A percentile compares a stretch with the other conserved stretches of the same genome.
Evolutionary conservation across 1,284 basidiomycete species (phyloP).

Genomic region (Omphalotus olearius): DNA sequence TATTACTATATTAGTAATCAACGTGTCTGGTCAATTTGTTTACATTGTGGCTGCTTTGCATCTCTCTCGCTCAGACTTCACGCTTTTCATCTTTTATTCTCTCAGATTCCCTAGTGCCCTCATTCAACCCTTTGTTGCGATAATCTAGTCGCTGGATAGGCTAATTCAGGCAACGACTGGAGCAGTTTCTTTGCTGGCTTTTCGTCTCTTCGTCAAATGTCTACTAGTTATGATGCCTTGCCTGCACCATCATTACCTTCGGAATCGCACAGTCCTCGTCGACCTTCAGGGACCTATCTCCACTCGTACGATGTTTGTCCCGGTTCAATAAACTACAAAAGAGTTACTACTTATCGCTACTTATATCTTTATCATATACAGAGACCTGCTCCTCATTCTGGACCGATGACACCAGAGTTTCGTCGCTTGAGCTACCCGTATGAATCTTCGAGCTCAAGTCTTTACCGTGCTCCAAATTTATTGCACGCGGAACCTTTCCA

Average conservation of each 20-base stretch:
- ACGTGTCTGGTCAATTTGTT: neutral
- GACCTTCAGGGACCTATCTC: constrained; percentile 4
- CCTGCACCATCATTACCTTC: constrained; percentile 7
- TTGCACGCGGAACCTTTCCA: constrained; percentile 6
- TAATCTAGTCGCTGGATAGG: too few species aligned
- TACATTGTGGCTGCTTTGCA: neutral
- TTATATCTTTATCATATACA: neutral
- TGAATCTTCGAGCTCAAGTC: neutral
- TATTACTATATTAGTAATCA: neutral
- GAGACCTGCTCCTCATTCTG: constrained; percentile 1
- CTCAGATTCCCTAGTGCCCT: too few species aligned
- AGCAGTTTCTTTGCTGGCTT: too few species aligned
- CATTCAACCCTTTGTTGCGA: too few species aligned
- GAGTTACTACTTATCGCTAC: neutral
- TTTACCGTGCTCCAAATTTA: neutral
- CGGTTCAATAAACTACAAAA: neutral
- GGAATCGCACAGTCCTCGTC: constrained; percentile 1
- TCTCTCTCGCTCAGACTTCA: neutral
- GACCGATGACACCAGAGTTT: constrained; percentile 9
- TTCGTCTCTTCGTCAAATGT: neutral
- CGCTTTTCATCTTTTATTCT: neutral
- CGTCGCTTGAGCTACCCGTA: constrained; percentile 9
- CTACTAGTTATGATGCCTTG: constrained; percentile 6
- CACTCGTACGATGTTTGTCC: constrained; percentile 7
- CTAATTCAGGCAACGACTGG: too few species aligned